A percentile compares a stretch with the other conserved stretches of the same genome.
Evolutionary conservation across 352 stramenopile species (phyloP).

Genomic region (Globisporangium polare): DNA sequence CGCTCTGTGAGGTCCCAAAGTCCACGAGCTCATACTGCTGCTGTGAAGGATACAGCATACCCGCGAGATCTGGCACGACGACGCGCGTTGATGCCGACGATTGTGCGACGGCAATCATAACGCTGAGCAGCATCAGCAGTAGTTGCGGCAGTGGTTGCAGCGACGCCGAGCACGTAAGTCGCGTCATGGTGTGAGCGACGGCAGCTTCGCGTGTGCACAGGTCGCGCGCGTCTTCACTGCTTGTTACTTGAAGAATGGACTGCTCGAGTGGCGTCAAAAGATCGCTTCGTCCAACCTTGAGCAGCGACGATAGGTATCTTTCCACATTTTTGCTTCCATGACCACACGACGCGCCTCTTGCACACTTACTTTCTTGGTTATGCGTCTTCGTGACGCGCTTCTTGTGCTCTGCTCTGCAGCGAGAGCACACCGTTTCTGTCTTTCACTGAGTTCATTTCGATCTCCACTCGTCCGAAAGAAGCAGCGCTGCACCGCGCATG

Average conservation of each 20-base stretch:
- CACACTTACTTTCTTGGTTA: too few relatives aligned
- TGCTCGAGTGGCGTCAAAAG: too few relatives aligned
- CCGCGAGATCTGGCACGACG: slow-evolving; percentile 24
- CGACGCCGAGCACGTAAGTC: neutral
- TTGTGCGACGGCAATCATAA: neutral
- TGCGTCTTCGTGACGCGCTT: too few relatives aligned
- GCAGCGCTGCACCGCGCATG: too few relatives aligned
- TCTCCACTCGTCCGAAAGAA: too few relatives aligned
- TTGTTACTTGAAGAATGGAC: neutral
- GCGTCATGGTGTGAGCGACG: neutral
- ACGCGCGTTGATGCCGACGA: slow-evolving; percentile 12
- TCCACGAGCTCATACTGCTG: slow-evolving; percentile 7
- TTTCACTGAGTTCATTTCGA: too few relatives aligned
- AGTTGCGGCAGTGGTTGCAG: neutral
- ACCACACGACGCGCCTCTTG: too few relatives aligned
- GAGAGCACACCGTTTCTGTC: too few relatives aligned
- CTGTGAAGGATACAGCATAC: slow-evolving; percentile 22
- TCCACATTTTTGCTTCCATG: too few relatives aligned
- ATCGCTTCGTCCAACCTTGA: too few relatives aligned
- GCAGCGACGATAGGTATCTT: too few relatives aligned
- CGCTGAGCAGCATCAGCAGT: neutral
- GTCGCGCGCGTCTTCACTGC: neutral
- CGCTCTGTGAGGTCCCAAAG: slow-evolving; percentile 16
- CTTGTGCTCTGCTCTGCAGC: too few relatives aligned
- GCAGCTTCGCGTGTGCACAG: neutral